Conservation (phyloP, 177 flowering plant species). For the Vitis hybrid region DNA sequence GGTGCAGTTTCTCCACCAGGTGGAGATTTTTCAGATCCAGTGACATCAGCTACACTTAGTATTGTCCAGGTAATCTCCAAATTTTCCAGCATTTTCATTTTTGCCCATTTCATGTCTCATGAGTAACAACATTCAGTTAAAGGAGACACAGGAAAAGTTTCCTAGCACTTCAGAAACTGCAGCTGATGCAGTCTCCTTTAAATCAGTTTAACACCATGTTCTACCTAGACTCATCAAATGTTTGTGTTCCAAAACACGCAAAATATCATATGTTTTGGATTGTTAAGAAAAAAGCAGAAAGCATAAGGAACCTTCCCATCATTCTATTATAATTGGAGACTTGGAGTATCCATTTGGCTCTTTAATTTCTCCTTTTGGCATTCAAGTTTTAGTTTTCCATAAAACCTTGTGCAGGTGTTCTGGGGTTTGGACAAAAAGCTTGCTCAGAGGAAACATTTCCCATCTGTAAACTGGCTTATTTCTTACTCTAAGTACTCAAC, state of each 20-base stretch:
- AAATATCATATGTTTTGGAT: too few species aligned
- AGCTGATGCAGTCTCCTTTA: too few species aligned
- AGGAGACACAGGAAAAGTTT: too few species aligned
- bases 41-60: slow-evolving; percentile 97
- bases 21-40: slow-evolving; percentile 99
- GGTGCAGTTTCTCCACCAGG: slow-evolving; percentile 99
- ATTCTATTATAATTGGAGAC: too few species aligned
- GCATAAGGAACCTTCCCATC: too few species aligned
- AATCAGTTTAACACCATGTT: too few species aligned
- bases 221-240: too few species aligned
- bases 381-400: background rate
- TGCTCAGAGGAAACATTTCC: slow-evolving; percentile 99
- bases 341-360: background rate
- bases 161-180: too few species aligned
- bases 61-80: slow-evolving; percentile 78
- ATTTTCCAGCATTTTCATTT: background rate
- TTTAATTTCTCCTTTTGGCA: background rate
- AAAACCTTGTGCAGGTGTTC: slow-evolving; percentile 62
- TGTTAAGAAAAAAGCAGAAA: too few species aligned
- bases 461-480: slow-evolving; percentile 98
- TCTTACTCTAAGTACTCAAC: slow-evolving; percentile 93
- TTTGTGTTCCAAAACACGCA: too few species aligned
- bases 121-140: too few species aligned
- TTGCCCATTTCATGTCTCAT: too few species aligned
- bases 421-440: slow-evolving; percentile 99